Evolutionary conservation across 2,329 filamentous ascomycete species (phyloP).

Genomic region (Fusarium mangiferae): DNA sequence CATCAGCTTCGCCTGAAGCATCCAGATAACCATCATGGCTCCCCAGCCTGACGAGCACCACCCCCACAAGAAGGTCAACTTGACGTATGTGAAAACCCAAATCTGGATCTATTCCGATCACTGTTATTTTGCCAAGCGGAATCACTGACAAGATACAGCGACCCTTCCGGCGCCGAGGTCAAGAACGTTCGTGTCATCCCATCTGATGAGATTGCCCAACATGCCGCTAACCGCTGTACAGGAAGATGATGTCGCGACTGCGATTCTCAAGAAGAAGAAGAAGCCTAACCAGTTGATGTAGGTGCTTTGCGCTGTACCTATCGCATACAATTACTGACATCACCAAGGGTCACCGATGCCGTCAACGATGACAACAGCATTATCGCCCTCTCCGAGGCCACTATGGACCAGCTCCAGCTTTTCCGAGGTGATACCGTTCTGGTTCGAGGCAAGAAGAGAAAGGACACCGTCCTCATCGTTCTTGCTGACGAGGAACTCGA

Average conservation of each 20-base stretch:
- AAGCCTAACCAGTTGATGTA: conserved; percentile 99
- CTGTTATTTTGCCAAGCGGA: conserved; percentile 1
- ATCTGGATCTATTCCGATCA: background rate
- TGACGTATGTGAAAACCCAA: conserved; percentile 69
- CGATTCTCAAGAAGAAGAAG: conserved; percentile 99
- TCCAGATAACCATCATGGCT: conserved; percentile 69
- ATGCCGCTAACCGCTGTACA: conserved; percentile 56
- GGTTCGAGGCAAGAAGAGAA: conserved; percentile 99
- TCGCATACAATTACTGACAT: conserved; percentile 36
- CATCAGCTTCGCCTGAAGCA: conserved; percentile 45
- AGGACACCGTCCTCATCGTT: conserved; percentile 98
- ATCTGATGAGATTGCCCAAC: conserved; percentile 19
- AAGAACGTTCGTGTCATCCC: conserved; percentile 73
- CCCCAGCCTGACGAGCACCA: conserved; percentile 68
- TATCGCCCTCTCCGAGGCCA: conserved; percentile 97
- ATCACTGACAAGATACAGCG: conserved; percentile 66
- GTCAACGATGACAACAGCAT: conserved; percentile 99
- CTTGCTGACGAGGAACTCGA: conserved; percentile 97
- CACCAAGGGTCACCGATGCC: conserved; percentile 91
- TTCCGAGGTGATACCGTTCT: conserved; percentile 99
- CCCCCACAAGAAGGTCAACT: conserved; percentile 79
- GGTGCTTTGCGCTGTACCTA: conserved; percentile 49
- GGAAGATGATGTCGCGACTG: conserved; percentile 92
- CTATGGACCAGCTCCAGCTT: conserved; percentile 97
- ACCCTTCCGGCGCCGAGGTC: conserved; percentile 87